phyloP scores from a whole-genome alignment of 1,284 basidiomycete genomes.

The Heterobasidion irregulare region DNA sequence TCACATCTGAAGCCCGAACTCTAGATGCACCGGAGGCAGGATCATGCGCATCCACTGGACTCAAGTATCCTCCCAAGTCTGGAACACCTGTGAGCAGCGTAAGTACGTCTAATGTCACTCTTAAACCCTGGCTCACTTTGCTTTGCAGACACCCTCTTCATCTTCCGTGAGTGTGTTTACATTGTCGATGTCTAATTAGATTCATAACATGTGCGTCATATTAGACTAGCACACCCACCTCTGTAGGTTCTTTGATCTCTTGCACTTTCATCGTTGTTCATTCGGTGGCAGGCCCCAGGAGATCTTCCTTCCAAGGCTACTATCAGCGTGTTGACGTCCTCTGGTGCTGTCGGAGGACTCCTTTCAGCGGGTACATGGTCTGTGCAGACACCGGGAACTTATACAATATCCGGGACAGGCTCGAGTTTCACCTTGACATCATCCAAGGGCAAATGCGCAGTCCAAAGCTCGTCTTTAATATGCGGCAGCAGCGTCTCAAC shows the following conservation, averaged over 20 bases:
- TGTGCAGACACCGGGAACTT: constrained; percentile 27
- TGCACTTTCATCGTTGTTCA: background rate
- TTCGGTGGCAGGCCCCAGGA: constrained; percentile 11
- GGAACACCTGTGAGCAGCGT: constrained; percentile 17
- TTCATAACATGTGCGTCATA: background rate
- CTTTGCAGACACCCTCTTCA: background rate
- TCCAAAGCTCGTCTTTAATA: constrained; percentile 21
- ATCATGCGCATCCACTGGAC: constrained; percentile 46
- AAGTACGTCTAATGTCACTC: background rate
- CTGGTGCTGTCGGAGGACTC: constrained; percentile 22
- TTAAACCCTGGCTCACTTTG: background rate
- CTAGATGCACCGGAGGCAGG: constrained; percentile 44
- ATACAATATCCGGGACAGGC: constrained; percentile 20
- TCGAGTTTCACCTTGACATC: constrained; percentile 28
- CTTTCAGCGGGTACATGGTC: constrained; percentile 30
- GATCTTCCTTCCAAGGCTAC: constrained; percentile 35
- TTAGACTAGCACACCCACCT: constrained; percentile 2
- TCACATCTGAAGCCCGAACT: background rate
- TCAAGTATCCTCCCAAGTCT: constrained; percentile 58
- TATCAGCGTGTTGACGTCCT: constrained; percentile 22
- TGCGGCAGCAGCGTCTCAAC: constrained; percentile 25
- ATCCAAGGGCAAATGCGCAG: constrained; percentile 31
- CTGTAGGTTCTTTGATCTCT: constrained; percentile 9
- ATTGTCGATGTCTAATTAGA: background rate
- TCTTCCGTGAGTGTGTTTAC: background rate